Evolutionary conservation across 2,329 filamentous ascomycete genomes (phyloP).

Genomic region (Hypoxylon rubiginosum): DNA sequence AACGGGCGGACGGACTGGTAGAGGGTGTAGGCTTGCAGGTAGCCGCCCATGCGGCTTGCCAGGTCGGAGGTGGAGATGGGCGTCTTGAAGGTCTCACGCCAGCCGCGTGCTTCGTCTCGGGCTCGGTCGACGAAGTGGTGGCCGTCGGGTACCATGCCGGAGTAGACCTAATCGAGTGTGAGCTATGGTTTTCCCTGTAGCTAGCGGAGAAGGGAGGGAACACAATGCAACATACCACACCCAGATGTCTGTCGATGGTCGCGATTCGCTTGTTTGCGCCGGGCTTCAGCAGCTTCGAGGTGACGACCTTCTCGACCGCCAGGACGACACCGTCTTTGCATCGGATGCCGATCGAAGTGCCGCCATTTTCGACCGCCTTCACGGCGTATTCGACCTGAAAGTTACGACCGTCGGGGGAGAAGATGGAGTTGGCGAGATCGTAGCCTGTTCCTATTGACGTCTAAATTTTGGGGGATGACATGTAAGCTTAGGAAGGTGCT

Average conservation of each 20-base stretch:
- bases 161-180: slow-evolving; percentile 78
- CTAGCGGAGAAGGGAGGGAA: slow-evolving; percentile 10
- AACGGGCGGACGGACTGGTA: slow-evolving; percentile 98
- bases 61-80: slow-evolving; percentile 91
- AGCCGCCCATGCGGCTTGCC: slow-evolving; percentile 92
- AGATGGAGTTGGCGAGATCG: slow-evolving; percentile 99
- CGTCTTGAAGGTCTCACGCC: slow-evolving; percentile 94
- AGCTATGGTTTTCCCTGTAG: neutral
- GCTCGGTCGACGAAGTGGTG: slow-evolving; percentile 95
- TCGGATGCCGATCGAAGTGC: slow-evolving; percentile 94
- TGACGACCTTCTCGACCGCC: slow-evolving; percentile 95
- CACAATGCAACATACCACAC: slow-evolving; percentile 75
- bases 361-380: slow-evolving; percentile 98
- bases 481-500: slow-evolving; percentile 30
- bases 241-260: slow-evolving; percentile 92
- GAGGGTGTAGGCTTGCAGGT: slow-evolving; percentile 96
- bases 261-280: slow-evolving; percentile 98
- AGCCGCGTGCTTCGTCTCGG: slow-evolving; percentile 90
- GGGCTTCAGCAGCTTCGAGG: slow-evolving; percentile 94
- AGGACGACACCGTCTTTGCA: slow-evolving; percentile 98
- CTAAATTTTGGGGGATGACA: slow-evolving; percentile 64
- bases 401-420: slow-evolving; percentile 98
- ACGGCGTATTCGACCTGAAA: slow-evolving; percentile 99
- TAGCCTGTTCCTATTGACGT: slow-evolving; percentile 99
- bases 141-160: slow-evolving; percentile 93